phyloP scores from a whole-genome alignment of 257 asterid genomes.

The Solanum chilense region DNA sequence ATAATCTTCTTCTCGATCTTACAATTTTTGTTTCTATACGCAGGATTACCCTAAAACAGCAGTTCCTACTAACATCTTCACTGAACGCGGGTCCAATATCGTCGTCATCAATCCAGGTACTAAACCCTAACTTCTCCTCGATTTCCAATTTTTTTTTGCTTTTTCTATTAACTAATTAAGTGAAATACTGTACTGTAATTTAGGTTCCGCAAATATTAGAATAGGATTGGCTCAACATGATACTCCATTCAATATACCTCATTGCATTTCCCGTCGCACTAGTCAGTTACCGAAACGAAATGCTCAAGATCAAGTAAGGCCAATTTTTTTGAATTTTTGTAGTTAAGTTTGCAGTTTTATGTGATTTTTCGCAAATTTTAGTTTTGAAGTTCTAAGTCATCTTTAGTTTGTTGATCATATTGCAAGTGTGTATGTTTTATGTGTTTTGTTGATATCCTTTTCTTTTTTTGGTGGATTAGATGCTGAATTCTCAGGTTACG shows the following conservation, averaged over 20 bases:
- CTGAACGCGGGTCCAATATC: conserved; percentile 92
- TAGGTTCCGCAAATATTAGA: conserved; percentile 71
- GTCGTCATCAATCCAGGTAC: conserved; percentile 94
- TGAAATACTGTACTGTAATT: not conserved
- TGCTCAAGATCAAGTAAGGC: conserved; percentile 74
- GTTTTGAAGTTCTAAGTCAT: not conserved
- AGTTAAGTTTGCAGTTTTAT: not conserved
- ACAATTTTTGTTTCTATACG: not conserved
- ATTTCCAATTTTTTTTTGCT: not conserved
- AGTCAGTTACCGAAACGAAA: conserved; percentile 55
- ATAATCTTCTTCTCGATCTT: not conserved
- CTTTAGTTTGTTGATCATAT: not conserved
- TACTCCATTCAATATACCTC: conserved; percentile 56
- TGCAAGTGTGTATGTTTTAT: not conserved
- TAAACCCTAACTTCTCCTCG: not conserved
- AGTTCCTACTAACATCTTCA: conserved; percentile 76
- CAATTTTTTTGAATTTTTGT: not conserved
- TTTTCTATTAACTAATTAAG: not conserved
- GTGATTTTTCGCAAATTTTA: not conserved
- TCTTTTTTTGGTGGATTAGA: conserved; percentile 13
- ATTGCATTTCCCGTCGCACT: conserved; percentile 82
- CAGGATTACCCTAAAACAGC: conserved; percentile 84
- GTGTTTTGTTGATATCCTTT: not conserved
- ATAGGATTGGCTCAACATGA: conserved; percentile 88
- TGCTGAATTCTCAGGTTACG: conserved; percentile 88